Conservation (phyloP, 1,284 basidiomycete genomes). For the Boletellus deceptivus region DNA sequence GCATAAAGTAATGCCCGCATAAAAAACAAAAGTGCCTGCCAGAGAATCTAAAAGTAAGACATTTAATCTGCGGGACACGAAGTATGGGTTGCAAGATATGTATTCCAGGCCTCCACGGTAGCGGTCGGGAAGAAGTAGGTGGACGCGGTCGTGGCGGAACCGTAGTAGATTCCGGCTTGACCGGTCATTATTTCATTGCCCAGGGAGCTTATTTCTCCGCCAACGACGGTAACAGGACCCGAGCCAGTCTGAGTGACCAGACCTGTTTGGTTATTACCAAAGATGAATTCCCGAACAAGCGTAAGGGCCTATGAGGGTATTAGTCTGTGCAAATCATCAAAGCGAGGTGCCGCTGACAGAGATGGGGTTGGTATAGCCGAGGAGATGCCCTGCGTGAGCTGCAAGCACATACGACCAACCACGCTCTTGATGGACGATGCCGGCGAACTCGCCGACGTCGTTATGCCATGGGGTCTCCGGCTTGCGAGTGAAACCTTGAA, state of each 20-base stretch:
- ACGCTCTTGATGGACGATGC: constrained; percentile 71
- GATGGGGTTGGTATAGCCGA: constrained; percentile 48
- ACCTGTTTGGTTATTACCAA: constrained; percentile 54
- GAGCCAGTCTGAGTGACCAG: constrained; percentile 37
- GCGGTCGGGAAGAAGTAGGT: constrained; percentile 52
- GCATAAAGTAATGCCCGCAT: too few species aligned
- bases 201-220: constrained; percentile 49
- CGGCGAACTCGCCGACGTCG: constrained; percentile 56
- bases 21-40: too few species aligned
- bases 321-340: neutral
- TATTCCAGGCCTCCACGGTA: constrained; percentile 57
- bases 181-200: constrained; percentile 48
- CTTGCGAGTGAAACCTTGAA: constrained; percentile 65
- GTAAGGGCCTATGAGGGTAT: constrained; percentile 43
- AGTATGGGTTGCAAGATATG: constrained; percentile 33
- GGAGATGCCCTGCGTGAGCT: constrained; percentile 55
- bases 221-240: constrained; percentile 41
- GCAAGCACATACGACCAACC: constrained; percentile 65
- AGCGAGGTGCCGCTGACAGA: constrained; percentile 40
- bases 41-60: too few species aligned
- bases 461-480: constrained; percentile 66
- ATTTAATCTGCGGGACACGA: too few species aligned
- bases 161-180: constrained; percentile 52
- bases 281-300: constrained; percentile 58
- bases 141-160: constrained; percentile 45